Base-by-base conservation (phyloP, 306 rosid genomes). In the Prunus armeniaca region DNA sequence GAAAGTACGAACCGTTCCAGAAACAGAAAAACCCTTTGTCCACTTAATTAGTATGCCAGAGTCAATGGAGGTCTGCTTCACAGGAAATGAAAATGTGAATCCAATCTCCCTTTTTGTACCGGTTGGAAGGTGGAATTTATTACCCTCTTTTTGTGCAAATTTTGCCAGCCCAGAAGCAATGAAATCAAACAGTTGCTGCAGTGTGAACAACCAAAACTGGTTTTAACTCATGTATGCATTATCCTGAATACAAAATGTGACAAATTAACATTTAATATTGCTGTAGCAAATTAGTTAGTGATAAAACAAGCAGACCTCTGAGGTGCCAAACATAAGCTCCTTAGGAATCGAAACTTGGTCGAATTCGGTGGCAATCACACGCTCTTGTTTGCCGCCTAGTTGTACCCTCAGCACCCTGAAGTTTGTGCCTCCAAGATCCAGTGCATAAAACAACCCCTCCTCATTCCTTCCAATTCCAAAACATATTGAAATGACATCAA, bases 381-480 rank as follows among this genome's bases (percentile, higher is more conserved):
- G 92, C 49, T 86, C 90, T 78, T 92, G 79, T 63, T 86, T 84
- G 30, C 98, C 97, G 62, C 95, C 98, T 69, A 94, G 76, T 64
- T 90, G 95, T 28, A 94, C 96, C 71, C 97, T 87, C 75, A 94
- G 80, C 82, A 92, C 97, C 61, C 96, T 85, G 81, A 94, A 94
- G 76, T 94, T 92, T 2, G 98, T 90, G 56, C 98, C 98, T 28
- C 98, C 98, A 49, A 94, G 96, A 89, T 94, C 98, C 91, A 91
- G 77, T 19, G 95, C 98, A 85, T 92, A 94, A 71, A 90, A 92
- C 89, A 94, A 83, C 2, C 98, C 98, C 57, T 80, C 80, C 88
- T 94, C 98, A 38, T 92, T 92, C 83, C 98, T 92, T 65, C 56
- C 72, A 86, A 38, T 38, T 38, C 9, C 43, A 52, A 60, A 22